Base-by-base conservation (phyloP, 78 protist genomes). In the Dictyostelium intermedium region DNA sequence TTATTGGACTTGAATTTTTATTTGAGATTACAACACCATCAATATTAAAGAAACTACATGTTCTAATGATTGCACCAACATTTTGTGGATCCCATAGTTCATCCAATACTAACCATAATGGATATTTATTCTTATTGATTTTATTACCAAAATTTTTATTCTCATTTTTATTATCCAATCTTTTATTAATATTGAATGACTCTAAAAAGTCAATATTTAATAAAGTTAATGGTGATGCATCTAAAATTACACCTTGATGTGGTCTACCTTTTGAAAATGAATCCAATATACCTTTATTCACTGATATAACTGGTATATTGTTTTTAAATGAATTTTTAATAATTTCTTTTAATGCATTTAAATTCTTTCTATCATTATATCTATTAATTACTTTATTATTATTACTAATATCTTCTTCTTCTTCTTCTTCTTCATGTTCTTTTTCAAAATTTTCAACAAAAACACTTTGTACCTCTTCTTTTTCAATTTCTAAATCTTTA, bases 81-180 rank as follows among this genome's bases (percentile, higher is more conserved):
- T 92, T 92, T 56, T 81, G 78, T 61, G 96, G 92, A 53, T 92
- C 96, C 92, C 92, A 86, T 30, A 92, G 14, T 43, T 92, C 96
- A 27, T 92, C 96, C 45, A 92, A 41, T 16, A 87, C 91, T 25
- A 92, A 13, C 82, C 79, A 45, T 9, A 92, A 77, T 35, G 91
- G 87, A 41, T 66, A 61, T 60, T 66, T 32, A 20, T 92, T 76
- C 3, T 1, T 78, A 3, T 61, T 45, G 2, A 76, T 76, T 23
- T n/a, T 86, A 50, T 50, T 53, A 53, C 25, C 25, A 30, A 30
- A 16, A 4, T 2, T 1, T 25, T 1, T 3, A 5, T 2, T 34
- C 1, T 11, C 2, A 34, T 45, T 45, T 16, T 45, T 50, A 10
- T 50, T 16, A 56, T 20, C 20, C 4, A 20, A 18, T 56, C 66